These are phyloP conservation scores for Groenewaldozyma salmanticensis DNA, from an alignment of 805 yeast species.

Conservation along the genomic window DNA sequence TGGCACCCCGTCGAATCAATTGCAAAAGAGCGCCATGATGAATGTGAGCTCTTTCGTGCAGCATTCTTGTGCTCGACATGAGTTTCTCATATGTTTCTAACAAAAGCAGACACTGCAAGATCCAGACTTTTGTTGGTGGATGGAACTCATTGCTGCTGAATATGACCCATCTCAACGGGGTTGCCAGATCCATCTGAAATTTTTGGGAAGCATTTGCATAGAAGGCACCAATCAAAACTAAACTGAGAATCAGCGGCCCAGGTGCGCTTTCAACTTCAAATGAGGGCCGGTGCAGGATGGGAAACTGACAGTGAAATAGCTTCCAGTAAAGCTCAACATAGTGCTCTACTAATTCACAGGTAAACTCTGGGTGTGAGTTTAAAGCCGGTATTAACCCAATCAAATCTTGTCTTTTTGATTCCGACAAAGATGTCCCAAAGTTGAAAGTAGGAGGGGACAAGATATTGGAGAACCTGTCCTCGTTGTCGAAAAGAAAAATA, in stretches of 20 bases:
- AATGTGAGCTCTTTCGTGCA: slow-evolving; percentile 76
- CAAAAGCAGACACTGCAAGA: slow-evolving; percentile 61
- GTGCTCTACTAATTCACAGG: slow-evolving; percentile 17
- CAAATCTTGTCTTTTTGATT: neutral
- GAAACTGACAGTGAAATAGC: slow-evolving; percentile 48
- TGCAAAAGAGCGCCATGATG: slow-evolving; percentile 86
- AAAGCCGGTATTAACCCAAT: neutral
- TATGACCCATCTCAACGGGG: slow-evolving; percentile 57
- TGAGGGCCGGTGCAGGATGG: slow-evolving; percentile 50
- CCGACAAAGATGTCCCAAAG: neutral
- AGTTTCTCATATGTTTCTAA: slow-evolving; percentile 76
- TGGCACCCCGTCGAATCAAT: slow-evolving; percentile 60
- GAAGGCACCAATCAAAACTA: slow-evolving; percentile 49
- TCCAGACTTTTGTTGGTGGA: slow-evolving; percentile 70
- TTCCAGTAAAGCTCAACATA: slow-evolving; percentile 40
- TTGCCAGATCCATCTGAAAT: slow-evolving; percentile 39
- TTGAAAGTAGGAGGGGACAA: neutral
- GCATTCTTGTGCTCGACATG: slow-evolving; percentile 44
- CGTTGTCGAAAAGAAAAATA: neutral
- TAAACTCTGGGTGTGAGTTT: neutral
- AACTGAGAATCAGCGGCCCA: slow-evolving; percentile 41
- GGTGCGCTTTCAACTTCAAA: slow-evolving; percentile 41
- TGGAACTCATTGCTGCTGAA: slow-evolving; percentile 63
- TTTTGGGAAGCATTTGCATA: slow-evolving; percentile 25
- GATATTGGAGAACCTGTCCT: neutral